Percentiles rank a stretch among this genome's conserved stretches.
Evolutionary conservation across 2,329 filamentous ascomycete genomes (phyloP).

Genomic region (Colletotrichum acutatum): DNA sequence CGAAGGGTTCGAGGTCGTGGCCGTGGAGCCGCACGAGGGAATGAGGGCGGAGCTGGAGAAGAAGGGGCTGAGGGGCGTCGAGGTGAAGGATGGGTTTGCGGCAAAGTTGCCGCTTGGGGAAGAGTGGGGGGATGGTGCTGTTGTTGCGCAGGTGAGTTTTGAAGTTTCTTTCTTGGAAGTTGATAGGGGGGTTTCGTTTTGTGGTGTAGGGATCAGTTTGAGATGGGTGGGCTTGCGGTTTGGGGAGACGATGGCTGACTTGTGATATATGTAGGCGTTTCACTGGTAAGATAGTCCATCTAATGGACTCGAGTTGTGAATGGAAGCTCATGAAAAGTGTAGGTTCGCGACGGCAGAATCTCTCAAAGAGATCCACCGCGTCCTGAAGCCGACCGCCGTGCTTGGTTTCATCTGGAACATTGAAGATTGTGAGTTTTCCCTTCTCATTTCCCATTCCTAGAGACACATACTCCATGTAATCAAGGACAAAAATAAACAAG

Average conservation of each 20-base stretch:
- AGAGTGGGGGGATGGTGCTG: constrained; percentile 71
- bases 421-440: constrained; percentile 69
- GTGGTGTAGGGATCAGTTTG: background rate
- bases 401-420: constrained; percentile 80
- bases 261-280: constrained; percentile 53
- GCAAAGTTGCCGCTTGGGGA: constrained; percentile 64
- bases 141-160: constrained; percentile 72
- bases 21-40: constrained; percentile 71
- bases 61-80: constrained; percentile 68
- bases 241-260: constrained; percentile 25
- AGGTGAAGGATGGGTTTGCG: constrained; percentile 67
- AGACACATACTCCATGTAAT: too few species aligned
- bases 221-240: too few species aligned
- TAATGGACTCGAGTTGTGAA: background rate
- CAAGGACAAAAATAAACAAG: too few species aligned
- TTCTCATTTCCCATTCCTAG: background rate
- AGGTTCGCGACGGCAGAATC: constrained; percentile 76
- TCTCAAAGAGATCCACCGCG: constrained; percentile 73
- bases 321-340: background rate
- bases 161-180: background rate
- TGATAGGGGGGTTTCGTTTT: background rate
- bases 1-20: constrained; percentile 69
- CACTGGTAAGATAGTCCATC: constrained; percentile 60
- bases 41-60: constrained; percentile 71
- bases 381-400: constrained; percentile 68